A percentile compares a stretch with the other conserved stretches of the same genome.
phyloP scores from a whole-genome alignment of 1,139 yeast genomes.

The Diutina rugosa region DNA sequence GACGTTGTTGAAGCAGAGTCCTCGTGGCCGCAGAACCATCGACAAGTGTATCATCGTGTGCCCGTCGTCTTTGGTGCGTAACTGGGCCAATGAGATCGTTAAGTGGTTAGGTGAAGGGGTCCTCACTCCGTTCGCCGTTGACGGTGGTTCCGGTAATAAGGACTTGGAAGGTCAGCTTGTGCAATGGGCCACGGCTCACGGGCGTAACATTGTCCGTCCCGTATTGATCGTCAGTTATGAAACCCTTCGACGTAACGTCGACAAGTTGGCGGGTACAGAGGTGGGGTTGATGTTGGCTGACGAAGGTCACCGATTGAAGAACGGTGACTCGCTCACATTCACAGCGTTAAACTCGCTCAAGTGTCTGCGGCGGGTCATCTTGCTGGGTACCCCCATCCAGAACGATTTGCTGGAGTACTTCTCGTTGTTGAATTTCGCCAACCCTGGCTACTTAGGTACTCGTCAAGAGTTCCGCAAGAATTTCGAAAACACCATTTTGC shows the following conservation, averaged over 20 bases:
- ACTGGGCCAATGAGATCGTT: slow-evolving; percentile 94
- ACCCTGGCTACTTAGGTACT: slow-evolving; percentile 86
- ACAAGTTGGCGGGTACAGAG: slow-evolving; percentile 60
- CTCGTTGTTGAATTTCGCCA: slow-evolving; percentile 81
- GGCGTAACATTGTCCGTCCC: slow-evolving; percentile 85
- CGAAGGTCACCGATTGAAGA: slow-evolving; percentile 92
- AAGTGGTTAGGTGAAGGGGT: slow-evolving; percentile 96
- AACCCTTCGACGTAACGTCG: slow-evolving; percentile 79
- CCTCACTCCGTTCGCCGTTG: slow-evolving; percentile 79
- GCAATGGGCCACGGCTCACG: slow-evolving; percentile 82
- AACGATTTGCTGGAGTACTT: slow-evolving; percentile 93
- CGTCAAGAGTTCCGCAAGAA: slow-evolving; percentile 74
- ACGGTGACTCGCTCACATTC: slow-evolving; percentile 89
- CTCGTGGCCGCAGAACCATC: slow-evolving; percentile 75
- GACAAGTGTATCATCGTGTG: slow-evolving; percentile 90
- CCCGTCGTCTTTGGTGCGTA: slow-evolving; percentile 86
- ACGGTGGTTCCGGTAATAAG: slow-evolving; percentile 68
- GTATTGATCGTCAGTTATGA: slow-evolving; percentile 93
- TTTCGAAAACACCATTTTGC: slow-evolving; percentile 66
- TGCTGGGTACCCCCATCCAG: slow-evolving; percentile 97
- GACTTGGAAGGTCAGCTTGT: slow-evolving; percentile 59
- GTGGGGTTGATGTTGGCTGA: slow-evolving; percentile 88
- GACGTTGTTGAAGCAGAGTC: slow-evolving; percentile 85
- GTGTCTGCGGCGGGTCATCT: slow-evolving; percentile 79
- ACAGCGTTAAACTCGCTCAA: slow-evolving; percentile 74